phyloP scores from a whole-genome alignment of 306 rosid species.

The Acacia crassicarpa region DNA sequence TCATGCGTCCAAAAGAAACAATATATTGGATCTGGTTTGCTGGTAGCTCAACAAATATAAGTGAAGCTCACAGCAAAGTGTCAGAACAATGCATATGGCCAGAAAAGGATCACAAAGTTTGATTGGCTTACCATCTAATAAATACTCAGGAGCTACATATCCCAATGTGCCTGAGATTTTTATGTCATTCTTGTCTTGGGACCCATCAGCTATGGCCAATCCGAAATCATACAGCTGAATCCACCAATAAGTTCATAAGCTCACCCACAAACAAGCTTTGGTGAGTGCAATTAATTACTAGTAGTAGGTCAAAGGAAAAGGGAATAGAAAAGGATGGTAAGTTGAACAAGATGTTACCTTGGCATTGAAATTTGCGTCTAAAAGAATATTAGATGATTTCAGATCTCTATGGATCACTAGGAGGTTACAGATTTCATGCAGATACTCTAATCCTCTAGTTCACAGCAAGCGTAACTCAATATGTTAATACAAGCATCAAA shows the following conservation, averaged over 20 bases:
- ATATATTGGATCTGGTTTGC: conserved; percentile 37
- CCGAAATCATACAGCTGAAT: conserved; percentile 96
- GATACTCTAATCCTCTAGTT: conserved; percentile 91
- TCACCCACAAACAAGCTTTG: conserved; percentile 24
- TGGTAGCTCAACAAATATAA: conserved; percentile 30
- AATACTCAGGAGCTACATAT: conserved; percentile 93
- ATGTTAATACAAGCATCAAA: conserved; percentile 28
- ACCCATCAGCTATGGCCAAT: conserved; percentile 83
- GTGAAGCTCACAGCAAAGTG: conserved; percentile 20
- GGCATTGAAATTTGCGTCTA: conserved; percentile 91
- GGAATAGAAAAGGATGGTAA: not conserved
- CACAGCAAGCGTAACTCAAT: conserved; percentile 30
- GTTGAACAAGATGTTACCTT: conserved; percentile 59
- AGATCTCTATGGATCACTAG: conserved; percentile 97
- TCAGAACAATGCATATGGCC: conserved; percentile 32
- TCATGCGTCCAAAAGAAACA: conserved; percentile 37
- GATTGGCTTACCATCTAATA: conserved; percentile 89
- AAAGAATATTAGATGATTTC: conserved; percentile 99
- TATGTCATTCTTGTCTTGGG: conserved; percentile 74
- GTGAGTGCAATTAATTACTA: conserved; percentile 24
- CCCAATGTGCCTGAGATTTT: conserved; percentile 98
- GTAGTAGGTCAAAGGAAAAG: not conserved
- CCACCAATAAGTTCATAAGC: conserved; percentile 23
- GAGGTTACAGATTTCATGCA: conserved; percentile 91
- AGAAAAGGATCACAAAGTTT: conserved; percentile 30